A percentile compares a stretch with the other conserved stretches of the same genome.
These are phyloP conservation scores for Geotrichum histeridarum DNA, from an alignment of 1,139 yeast species.

Conservation along the genomic window DNA sequence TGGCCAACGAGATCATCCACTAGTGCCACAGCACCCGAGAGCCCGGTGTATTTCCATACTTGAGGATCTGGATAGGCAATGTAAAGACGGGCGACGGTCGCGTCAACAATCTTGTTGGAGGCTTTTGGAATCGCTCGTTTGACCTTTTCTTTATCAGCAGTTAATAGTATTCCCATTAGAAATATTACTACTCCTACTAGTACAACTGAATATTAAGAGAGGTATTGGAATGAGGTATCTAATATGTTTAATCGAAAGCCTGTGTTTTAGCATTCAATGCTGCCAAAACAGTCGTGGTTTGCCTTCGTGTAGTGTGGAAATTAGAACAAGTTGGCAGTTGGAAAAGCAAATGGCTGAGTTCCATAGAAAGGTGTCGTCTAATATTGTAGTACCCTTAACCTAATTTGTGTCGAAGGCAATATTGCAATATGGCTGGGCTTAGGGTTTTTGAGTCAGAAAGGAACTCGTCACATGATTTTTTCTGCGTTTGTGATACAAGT, in stretches of 20 bases:
- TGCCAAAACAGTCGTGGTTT: neutral
- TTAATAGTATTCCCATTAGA: conserved; percentile 55
- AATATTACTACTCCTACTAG: neutral
- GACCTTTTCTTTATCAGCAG: conserved; percentile 78
- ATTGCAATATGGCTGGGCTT: conserved; percentile 10
- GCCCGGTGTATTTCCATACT: conserved; percentile 82
- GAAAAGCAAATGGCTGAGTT: conserved; percentile 4
- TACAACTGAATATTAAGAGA: neutral
- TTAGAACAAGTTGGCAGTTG: neutral
- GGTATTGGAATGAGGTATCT: neutral
- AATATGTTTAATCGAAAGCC: neutral
- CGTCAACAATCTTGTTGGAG: conserved; percentile 81
- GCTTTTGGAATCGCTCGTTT: conserved; percentile 86
- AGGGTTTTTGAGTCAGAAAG: neutral
- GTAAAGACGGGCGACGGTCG: conserved; percentile 83
- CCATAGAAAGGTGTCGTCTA: conserved; percentile 1
- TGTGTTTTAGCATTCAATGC: neutral
- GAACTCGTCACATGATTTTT: neutral
- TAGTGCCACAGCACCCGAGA: conserved; percentile 77
- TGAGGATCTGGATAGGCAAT: conserved; percentile 82
- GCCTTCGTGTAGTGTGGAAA: neutral
- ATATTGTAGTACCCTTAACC: conserved; percentile 12
- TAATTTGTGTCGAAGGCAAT: neutral
- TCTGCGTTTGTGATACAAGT: neutral
- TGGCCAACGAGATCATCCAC: conserved; percentile 94